phyloP scores from a whole-genome alignment of 306 rosid genomes.

The Malus fusca region DNA sequence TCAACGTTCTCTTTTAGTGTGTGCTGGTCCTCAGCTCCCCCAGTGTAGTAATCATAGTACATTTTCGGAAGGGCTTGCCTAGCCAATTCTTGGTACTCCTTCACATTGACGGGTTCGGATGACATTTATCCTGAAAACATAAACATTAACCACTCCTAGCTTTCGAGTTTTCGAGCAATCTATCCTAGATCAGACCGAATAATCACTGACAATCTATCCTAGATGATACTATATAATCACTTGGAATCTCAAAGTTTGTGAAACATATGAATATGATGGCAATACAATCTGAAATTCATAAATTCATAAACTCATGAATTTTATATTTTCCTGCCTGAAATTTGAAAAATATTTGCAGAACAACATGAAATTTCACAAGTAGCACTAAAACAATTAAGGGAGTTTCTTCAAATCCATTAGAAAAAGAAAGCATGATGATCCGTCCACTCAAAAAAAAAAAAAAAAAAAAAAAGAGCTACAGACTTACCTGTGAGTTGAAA shows the following conservation, averaged over 20 bases:
- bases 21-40: conserved; percentile 63
- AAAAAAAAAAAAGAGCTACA: too few species aligned
- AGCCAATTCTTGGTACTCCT: conserved; percentile 55
- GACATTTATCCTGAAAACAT: conserved; percentile 40
- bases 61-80: conserved; percentile 49
- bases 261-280: not conserved
- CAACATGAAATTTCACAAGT: not conserved
- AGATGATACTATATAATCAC: not conserved
- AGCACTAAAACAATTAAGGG: not conserved
- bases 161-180: not conserved
- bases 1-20: conserved; percentile 44
- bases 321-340: not conserved
- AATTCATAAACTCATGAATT: not conserved
- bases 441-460: not conserved
- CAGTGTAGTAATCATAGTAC: conserved; percentile 48
- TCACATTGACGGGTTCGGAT: conserved; percentile 44
- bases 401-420: not conserved
- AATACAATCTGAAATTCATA: not conserved
- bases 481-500: not conserved
- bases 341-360: not conserved
- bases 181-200: not conserved
- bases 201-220: not conserved
- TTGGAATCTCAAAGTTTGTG: not conserved
- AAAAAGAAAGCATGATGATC: not conserved
- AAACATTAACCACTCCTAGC: not conserved